Percentiles rank a stretch among this genome's conserved stretches.
Evolutionary conservation across 495 filamentous ascomycete genomes (phyloP).

Genomic region (Clohesyomyces aquaticus): DNA sequence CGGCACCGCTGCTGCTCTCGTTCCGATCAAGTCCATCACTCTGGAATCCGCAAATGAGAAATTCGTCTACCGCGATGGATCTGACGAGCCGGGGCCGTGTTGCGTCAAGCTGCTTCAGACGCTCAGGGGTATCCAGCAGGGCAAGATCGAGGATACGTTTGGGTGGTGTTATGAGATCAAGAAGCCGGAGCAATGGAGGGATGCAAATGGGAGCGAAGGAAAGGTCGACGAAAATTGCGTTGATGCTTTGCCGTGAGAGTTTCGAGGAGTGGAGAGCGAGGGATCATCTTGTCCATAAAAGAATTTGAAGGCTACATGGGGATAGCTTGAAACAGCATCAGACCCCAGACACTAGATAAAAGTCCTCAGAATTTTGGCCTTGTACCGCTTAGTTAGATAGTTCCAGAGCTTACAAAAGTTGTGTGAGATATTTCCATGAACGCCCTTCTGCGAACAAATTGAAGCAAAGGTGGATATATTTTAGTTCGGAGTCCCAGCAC

Average conservation of each 20-base stretch:
- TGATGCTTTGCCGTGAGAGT: constrained; percentile 26
- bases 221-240: constrained; percentile 5
- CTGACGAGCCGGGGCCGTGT: constrained; percentile 58
- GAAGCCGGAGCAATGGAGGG: constrained; percentile 42
- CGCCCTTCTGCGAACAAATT: too few relatives aligned
- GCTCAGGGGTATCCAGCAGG: constrained; percentile 82
- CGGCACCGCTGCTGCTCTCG: constrained; percentile 88
- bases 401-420: too few relatives aligned
- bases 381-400: too few relatives aligned
- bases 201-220: constrained; percentile 9
- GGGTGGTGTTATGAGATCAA: constrained; percentile 69
- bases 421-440: too few relatives aligned
- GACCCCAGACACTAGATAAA: too few relatives aligned
- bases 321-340: too few relatives aligned
- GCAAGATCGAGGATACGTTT: constrained; percentile 73
- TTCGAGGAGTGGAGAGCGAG: too few relatives aligned
- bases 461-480: too few relatives aligned
- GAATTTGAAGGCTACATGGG: too few relatives aligned
- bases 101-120: constrained; percentile 71
- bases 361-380: too few relatives aligned
- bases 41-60: constrained; percentile 67
- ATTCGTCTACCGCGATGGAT: constrained; percentile 52
- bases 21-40: constrained; percentile 87
- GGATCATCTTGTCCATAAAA: too few relatives aligned
- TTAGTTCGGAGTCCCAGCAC: too few relatives aligned